Evolutionary conservation across 1,139 yeast species (phyloP), one percentile per base, ranked within the genome.

Genomic region (Geotrichum australiense): DNA sequence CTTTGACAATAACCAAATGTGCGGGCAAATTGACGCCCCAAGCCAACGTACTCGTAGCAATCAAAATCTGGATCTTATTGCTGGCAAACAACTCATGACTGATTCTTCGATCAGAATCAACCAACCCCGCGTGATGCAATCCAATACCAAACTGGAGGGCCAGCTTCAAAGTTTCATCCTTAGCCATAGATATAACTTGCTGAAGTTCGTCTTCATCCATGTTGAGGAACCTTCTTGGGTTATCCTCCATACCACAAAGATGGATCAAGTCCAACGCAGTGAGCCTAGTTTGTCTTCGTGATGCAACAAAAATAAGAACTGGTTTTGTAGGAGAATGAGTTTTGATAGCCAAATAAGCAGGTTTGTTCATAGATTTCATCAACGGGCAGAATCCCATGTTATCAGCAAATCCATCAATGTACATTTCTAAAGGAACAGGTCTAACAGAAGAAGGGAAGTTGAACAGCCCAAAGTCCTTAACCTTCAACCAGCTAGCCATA

Each of bases 21-120:
- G 97, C 97, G 1, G 97, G 97, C 49, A 91, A 70, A 57, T 91
- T 91, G 31, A 91, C 96, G 55, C 97, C 97, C 93, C 96, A 87
- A 0, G 97, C 98, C 53, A 93, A 71, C 1, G 98, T 91, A 16
- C 96, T 83, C 0, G 99, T 91, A 0, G 98, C 97, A 43, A 93
- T 75, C 46, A 91, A 70, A 45, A 91, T 80, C 64, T 91, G 98
- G 38, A 91, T 79, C 59, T 86, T 87, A 46, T 85, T 86, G 24
- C 73, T 68, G 52, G 87, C 94, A 63, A 91, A 91, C 27, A 91
- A 65, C 52, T 78, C 78, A 59, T 93, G 98, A 3, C 95, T 80
- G 33, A 89, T 76, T 53, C 79, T 78, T 53, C 99, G 76, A 59
- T 91, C 99, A 32, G 81, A 73, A 52, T 87, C 95, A 15, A 86